phyloP scores from a whole-genome alignment of 2,329 filamentous ascomycete species.

The Aspergillus ruber region DNA sequence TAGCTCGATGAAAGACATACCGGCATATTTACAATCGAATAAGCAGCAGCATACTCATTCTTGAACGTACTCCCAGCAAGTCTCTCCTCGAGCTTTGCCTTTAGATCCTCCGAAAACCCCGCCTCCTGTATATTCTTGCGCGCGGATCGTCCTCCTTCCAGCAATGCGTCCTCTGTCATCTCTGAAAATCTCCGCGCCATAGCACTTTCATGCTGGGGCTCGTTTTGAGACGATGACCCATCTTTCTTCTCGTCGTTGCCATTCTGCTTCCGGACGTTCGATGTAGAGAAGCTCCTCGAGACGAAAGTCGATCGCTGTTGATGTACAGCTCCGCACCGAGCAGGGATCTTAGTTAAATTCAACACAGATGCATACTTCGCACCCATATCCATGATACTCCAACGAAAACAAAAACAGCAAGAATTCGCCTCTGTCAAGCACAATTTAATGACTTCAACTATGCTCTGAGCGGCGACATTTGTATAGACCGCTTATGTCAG shows the following conservation, averaged over 20 bases:
- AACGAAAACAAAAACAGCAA: too few species aligned
- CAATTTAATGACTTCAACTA: neutral
- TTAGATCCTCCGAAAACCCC: constrained; percentile 58
- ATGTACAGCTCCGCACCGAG: constrained; percentile 5
- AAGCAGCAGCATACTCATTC: constrained; percentile 47
- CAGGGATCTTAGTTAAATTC: constrained; percentile 10
- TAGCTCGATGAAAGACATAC: constrained; percentile 21
- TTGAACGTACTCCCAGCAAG: constrained; percentile 52
- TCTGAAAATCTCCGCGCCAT: constrained; percentile 53
- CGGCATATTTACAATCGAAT: constrained; percentile 50
- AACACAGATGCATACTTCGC: constrained; percentile 10
- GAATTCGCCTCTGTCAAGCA: too few species aligned
- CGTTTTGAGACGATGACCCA: constrained; percentile 7
- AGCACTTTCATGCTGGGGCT: constrained; percentile 43
- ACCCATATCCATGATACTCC: constrained; percentile 13
- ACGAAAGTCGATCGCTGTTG: constrained; percentile 7
- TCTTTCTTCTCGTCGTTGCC: constrained; percentile 10
- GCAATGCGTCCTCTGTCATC: constrained; percentile 55
- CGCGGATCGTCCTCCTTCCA: constrained; percentile 49
- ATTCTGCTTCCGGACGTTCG: constrained; percentile 18
- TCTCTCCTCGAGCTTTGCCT: constrained; percentile 52
- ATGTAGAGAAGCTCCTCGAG: constrained; percentile 16
- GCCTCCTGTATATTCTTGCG: constrained; percentile 54
- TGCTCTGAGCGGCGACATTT: neutral
- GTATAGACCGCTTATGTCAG: constrained; percentile 21